A percentile compares a stretch with the other conserved stretches of the same genome.
These are phyloP conservation scores for Fabrea salina DNA, from an alignment of 169 alveolate genomes.

Conservation along the genomic window DNA sequence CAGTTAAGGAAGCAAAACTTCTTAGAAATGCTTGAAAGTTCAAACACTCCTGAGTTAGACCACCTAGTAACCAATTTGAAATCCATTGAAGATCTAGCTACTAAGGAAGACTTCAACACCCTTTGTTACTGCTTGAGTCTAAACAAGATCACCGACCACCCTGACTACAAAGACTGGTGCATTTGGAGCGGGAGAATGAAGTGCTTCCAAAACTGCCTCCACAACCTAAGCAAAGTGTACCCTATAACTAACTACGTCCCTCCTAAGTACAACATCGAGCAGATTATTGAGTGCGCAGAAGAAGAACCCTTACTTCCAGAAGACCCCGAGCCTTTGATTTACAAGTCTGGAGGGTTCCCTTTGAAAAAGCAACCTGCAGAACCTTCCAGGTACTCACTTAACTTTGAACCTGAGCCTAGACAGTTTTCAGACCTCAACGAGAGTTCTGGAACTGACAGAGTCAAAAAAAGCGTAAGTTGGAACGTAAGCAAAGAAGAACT, in stretches of 20 bases:
- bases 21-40: conserved; percentile 15
- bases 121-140: conserved; percentile 29
- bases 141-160: conserved; percentile 14
- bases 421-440: neutral
- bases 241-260: neutral
- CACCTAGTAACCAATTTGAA: neutral
- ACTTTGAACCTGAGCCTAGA: conserved; percentile 20
- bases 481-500: neutral
- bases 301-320: too few relatives aligned
- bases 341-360: neutral
- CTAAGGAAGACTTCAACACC: conserved; percentile 23
- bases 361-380: neutral
- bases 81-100: neutral
- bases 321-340: neutral
- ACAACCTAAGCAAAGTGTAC: neutral
- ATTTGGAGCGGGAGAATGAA: conserved; percentile 15
- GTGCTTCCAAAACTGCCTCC: neutral
- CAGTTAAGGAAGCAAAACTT: conserved; percentile 18
- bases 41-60: conserved; percentile 1
- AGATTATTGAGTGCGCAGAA: too few relatives aligned
- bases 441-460: neutral
- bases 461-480: conserved; percentile 10
- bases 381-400: conserved; percentile 6
- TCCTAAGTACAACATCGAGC: too few relatives aligned
- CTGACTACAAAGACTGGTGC: conserved; percentile 18